Base-by-base conservation (phyloP, 805 yeast species). In the Wickerhamomyces subpelliculosus region DNA sequence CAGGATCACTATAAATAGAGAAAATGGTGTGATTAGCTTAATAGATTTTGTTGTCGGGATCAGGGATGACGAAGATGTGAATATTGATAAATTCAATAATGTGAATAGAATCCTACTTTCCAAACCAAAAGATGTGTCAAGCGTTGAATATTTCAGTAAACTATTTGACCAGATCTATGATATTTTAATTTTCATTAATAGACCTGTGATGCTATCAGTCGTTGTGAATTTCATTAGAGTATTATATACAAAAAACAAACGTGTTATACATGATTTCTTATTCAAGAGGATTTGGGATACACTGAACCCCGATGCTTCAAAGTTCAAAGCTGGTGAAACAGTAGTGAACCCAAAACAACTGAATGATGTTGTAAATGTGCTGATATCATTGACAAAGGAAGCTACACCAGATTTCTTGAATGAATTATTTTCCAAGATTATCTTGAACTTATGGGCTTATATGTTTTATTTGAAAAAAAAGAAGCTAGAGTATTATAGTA, bases 41-140 rank as follows among this genome's bases (percentile, higher is more conserved):
- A 68, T 88, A 22, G 97, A 90, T 57, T 77, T 84, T 44, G 67
- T 84, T 1, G 64, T 84, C 12, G 95, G 95, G 0, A 64, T 84
- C 20, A 65, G 96, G 40, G 94, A 86, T 30, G 68, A 70, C 38
- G 90, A 82, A 39, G 78, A 76, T 11, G 59, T 87, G 12, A 79
- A 78, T 44, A 58, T 78, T n/a, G 77, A 75, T 24, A 82, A 78
- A 46, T 66, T 85, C 34, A 77, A 75, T 21, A 73, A 79, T 40
- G 83, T 85, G 1, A 75, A 84, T n/a, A 72, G 70, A 30, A 68
- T 86, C 2, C 56, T 90, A 13, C 55, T 82, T 22, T 60, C 79
- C 14, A 79, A 78, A 42, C 96, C 97, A 0, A 61, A 59, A 34
- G 49, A 53, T 0, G 51, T 80, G 8, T 39, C 67, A 1, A 64